A percentile compares a stretch with the other conserved stretches of the same genome.
Evolutionary conservation across 139 green algal genomes (phyloP).

Genomic region (Dunaliella sp.): DNA sequence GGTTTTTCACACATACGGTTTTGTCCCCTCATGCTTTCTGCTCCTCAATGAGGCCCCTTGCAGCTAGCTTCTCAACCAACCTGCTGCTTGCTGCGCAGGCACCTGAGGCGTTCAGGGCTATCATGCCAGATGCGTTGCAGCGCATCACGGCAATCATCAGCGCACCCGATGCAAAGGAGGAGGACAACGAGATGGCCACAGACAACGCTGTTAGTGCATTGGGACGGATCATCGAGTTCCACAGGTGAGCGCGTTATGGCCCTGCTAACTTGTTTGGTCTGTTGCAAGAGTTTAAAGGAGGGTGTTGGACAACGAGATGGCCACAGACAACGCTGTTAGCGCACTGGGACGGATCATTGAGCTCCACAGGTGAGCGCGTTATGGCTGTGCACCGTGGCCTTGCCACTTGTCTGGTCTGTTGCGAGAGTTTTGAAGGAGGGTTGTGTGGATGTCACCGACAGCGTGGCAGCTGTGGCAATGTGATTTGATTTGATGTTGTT

Average conservation of each 20-base stretch:
- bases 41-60: too few relatives aligned
- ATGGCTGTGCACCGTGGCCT: not conserved
- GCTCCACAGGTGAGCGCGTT: not conserved
- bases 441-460: conserved; percentile 15
- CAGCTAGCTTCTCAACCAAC: too few relatives aligned
- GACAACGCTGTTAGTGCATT: conserved; percentile 80
- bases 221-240: conserved; percentile 61
- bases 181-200: conserved; percentile 72
- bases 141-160: conserved; percentile 36
- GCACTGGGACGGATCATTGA: conserved; percentile 10
- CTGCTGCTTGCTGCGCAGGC: conserved; percentile 34
- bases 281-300: not conserved
- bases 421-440: too few relatives aligned
- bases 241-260: conserved; percentile 14
- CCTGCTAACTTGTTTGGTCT: too few relatives aligned
- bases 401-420: not conserved
- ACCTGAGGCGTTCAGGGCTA: conserved; percentile 54
- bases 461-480: conserved; percentile 29
- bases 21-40: too few relatives aligned
- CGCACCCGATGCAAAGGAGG: conserved; percentile 39
- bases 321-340: conserved; percentile 78
- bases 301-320: conserved; percentile 59
- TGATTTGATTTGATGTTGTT: too few relatives aligned
- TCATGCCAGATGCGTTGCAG: conserved; percentile 39
- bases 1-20: too few relatives aligned